These are phyloP conservation scores for Penicillium atrosanguineum DNA, from an alignment of 495 filamentous ascomycete species.

Conservation along the genomic window DNA sequence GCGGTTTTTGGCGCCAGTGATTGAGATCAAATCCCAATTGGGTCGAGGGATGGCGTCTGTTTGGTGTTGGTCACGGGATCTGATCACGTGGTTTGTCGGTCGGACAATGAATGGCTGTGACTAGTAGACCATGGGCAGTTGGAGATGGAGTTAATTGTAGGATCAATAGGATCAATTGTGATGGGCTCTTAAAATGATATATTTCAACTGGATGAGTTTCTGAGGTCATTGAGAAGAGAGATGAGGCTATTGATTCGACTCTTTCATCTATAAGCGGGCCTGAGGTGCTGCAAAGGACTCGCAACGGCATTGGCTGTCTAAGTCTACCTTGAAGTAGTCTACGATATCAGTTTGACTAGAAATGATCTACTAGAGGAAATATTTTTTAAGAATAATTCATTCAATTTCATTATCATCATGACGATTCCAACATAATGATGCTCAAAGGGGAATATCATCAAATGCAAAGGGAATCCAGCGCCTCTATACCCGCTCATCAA, in stretches of 20 bases:
- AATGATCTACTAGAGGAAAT: not conserved
- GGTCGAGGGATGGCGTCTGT: constrained; percentile 15
- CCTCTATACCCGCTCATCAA: constrained; percentile 42
- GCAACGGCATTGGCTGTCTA: no score
- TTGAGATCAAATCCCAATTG: constrained; percentile 16
- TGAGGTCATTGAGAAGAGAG: no score
- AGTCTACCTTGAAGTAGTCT: no score
- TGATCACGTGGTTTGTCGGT: not conserved
- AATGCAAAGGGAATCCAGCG: constrained; percentile 34
- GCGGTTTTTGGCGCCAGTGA: constrained; percentile 8
- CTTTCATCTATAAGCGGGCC: no score
- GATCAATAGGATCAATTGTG: no score
- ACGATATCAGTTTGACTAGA: no score
- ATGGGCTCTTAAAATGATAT: no score
- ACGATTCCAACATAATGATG: constrained; percentile 22
- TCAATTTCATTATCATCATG: constrained; percentile 32
- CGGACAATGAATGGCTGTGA: not conserved
- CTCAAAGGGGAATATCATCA: constrained; percentile 32
- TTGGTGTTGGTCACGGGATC: not conserved
- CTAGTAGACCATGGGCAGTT: not conserved
- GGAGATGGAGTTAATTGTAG: not conserved
- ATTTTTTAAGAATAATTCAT: constrained; percentile 18
- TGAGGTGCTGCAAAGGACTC: no score
- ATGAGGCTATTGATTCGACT: no score
- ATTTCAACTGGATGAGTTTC: no score